Evolutionary conservation across 1,284 basidiomycete genomes (phyloP), one percentile per base, ranked within the genome.

Genomic region (Butyriboletus regius): DNA sequence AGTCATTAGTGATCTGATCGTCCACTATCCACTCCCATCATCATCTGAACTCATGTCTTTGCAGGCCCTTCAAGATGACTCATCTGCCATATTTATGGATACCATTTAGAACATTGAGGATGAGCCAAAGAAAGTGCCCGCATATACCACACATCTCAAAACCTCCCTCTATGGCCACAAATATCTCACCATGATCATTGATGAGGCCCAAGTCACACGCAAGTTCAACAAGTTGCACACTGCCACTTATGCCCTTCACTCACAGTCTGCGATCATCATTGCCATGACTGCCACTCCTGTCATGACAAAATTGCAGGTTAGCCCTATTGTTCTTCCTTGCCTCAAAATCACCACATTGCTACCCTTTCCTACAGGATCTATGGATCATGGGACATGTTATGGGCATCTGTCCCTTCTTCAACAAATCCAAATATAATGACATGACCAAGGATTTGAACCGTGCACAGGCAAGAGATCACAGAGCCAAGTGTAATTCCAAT

Each of bases 321-420:
- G 33, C 22, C 22, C 22, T 9, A 34, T 17, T 34, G 9, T 34
- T 10, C 7, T n/a, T 34, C 26, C 26, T 26, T 2, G 1, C n/a
- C 9, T 34, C 9, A 4, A 17, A 4, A 17, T 34, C 5, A 17
- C 15, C 7, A 1, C 8, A 8, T 33, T 7, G 0, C 32, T n/a
- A n/a, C 6, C 26, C 7, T 26, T 26, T 26, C 8, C 9, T 5
- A 2, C 14, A 54, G 53, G 40, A 54, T 22, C 26, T 54, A 5
- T 54, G 47, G 52, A 14, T 54, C 1, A 43, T 54, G 14, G 54
- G 52, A 2, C 29, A 46, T 28, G 1, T 53, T 7, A 43, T 54
- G 29, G 45, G 28, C 1, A 53, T 54, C 3, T 1, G 0, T 0
- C 0, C 1, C 0, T 42, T 53, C 17, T 35, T 8, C 4, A 4